phyloP scores from a whole-genome alignment of 495 filamentous ascomycete species.

The Penicillium atrosanguineum region DNA sequence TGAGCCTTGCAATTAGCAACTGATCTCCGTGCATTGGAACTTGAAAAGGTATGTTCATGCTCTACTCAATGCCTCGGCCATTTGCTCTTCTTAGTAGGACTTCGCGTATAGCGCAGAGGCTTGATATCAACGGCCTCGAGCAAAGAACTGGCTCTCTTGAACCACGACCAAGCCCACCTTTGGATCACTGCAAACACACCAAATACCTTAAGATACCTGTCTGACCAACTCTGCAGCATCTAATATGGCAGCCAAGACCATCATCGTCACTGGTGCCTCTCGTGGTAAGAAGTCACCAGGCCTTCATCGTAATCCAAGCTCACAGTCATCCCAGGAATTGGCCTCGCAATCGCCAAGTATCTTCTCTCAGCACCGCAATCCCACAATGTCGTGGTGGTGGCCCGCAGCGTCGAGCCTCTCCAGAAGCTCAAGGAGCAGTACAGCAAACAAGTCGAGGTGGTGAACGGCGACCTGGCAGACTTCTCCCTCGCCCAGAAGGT shows the following conservation, averaged over 20 bases:
- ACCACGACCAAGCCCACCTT: neutral
- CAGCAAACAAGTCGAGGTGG: conserved; percentile 61
- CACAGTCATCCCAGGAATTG: conserved; percentile 59
- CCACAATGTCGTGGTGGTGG: conserved; percentile 73
- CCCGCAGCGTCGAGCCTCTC: conserved; percentile 66
- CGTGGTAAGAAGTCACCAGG: conserved; percentile 42
- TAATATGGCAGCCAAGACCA: conserved; percentile 49
- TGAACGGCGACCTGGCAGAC: conserved; percentile 76
- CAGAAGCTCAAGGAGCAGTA: conserved; percentile 64
- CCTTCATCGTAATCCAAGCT: neutral
- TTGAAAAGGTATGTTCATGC: neutral
- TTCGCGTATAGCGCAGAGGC: neutral
- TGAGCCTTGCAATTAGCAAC: neutral
- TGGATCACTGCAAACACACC: neutral
- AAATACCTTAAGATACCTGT: neutral
- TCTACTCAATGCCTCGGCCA: neutral
- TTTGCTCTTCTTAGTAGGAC: no score
- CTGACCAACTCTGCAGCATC: conserved; percentile 5
- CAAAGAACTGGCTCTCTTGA: neutral
- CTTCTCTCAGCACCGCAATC: conserved; percentile 58
- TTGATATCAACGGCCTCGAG: neutral
- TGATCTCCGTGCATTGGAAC: neutral
- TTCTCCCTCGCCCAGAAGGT: conserved; percentile 58
- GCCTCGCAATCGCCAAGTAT: conserved; percentile 70
- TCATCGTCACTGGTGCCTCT: conserved; percentile 64